phyloP scores from a whole-genome alignment of 176 grass and related monocot species.

The Elaeis guineensis region DNA sequence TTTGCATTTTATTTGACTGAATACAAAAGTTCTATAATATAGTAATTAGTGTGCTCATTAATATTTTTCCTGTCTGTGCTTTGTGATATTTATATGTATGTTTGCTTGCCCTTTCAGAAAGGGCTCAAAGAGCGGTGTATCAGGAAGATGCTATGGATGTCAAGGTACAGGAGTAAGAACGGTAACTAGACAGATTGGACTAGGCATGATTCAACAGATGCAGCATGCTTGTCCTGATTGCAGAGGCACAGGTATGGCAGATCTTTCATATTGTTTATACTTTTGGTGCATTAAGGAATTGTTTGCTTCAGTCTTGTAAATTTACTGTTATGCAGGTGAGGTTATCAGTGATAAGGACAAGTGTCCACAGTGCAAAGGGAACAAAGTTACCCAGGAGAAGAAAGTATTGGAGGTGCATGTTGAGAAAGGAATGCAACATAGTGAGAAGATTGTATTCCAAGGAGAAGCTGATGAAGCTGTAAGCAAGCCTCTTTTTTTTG shows the following conservation, averaged over 20 bases:
- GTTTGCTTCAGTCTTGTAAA: background rate
- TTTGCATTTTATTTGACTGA: no score
- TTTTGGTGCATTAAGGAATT: background rate
- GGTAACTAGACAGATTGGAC: conserved; percentile 76
- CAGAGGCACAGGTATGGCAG: conserved; percentile 54
- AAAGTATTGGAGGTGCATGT: conserved; percentile 90
- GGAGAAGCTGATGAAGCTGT: conserved; percentile 98
- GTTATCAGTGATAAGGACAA: conserved; percentile 88
- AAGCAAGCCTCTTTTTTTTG: conserved; percentile 16
- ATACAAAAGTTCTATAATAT: no score
- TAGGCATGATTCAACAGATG: conserved; percentile 99
- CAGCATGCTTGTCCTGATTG: conserved; percentile 78
- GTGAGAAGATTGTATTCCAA: conserved; percentile 90
- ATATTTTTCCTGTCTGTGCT: conserved; percentile 15
- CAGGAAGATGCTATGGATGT: conserved; percentile 64
- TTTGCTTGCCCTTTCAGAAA: conserved; percentile 33
- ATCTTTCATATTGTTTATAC: background rate
- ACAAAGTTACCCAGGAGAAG: conserved; percentile 69
- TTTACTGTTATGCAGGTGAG: conserved; percentile 43
- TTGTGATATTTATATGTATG: conserved; percentile 6
- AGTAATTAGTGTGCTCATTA: conserved; percentile 1
- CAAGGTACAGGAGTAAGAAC: conserved; percentile 71
- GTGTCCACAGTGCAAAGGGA: conserved; percentile 63
- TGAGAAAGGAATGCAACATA: conserved; percentile 96
- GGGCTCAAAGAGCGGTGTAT: conserved; percentile 80